Percentiles rank a stretch among this genome's conserved stretches.
Evolutionary conservation across 192 early-diverging fungal genomes (phyloP).

Genomic region (Backusella parvicylindrica): DNA sequence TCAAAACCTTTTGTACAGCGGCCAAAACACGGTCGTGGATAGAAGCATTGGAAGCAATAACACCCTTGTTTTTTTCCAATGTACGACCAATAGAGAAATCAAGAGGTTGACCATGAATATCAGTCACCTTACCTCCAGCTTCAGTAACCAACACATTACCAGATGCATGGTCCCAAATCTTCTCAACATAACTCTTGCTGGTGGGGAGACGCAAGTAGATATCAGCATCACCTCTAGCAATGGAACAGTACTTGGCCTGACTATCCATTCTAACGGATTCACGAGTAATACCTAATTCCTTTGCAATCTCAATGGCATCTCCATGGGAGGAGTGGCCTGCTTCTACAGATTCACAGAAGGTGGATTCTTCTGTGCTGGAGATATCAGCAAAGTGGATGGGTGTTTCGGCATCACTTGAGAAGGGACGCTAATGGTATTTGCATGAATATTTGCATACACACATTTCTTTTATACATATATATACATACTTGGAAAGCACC

Average conservation of each 20-base stretch:
- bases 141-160: constrained; percentile 89
- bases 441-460: background rate
- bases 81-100: constrained; percentile 90
- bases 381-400: constrained; percentile 61
- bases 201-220: constrained; percentile 89
- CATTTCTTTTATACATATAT: background rate
- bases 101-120: constrained; percentile 77
- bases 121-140: constrained; percentile 87
- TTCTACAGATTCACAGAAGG: constrained; percentile 96
- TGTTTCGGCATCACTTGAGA: constrained; percentile 50
- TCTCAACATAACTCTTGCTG: constrained; percentile 83
- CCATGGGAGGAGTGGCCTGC: constrained; percentile 85
- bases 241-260: constrained; percentile 94
- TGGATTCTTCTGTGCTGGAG: constrained; percentile 52
- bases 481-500: constrained; percentile 88
- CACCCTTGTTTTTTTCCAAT: constrained; percentile 81
- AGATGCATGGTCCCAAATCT: constrained; percentile 99
- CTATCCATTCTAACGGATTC: constrained; percentile 90
- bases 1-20: constrained; percentile 67
- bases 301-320: constrained; percentile 74
- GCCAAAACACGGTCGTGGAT: constrained; percentile 75
- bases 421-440: constrained; percentile 45
- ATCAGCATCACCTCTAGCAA: constrained; percentile 90
- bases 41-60: constrained; percentile 74
- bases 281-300: constrained; percentile 76